A percentile compares a stretch with the other conserved stretches of the same genome.
These are phyloP conservation scores for Leccinellum luteum DNA, from an alignment of 768 basidiomycete genomes.

Conservation along the genomic window DNA sequence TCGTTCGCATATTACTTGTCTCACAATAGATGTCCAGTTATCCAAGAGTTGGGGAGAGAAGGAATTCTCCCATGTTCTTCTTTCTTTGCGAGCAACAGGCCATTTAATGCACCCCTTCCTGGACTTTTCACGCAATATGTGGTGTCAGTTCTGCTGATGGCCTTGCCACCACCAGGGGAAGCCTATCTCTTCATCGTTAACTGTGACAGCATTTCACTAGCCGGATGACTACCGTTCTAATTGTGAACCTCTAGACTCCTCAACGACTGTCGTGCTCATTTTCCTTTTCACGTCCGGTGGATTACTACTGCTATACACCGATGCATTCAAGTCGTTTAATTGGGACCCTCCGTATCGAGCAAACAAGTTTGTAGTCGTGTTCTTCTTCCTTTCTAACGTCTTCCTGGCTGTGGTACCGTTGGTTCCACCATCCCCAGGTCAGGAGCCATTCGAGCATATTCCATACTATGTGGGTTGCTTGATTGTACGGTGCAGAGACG, in stretches of 20 bases:
- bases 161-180: constrained; percentile 66
- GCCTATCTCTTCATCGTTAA: constrained; percentile 72
- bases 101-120: constrained; percentile 63
- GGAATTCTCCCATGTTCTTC: constrained; percentile 64
- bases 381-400: constrained; percentile 65
- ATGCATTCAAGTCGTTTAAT: constrained; percentile 37
- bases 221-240: not conserved
- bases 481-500: not conserved
- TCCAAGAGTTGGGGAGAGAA: constrained; percentile 73
- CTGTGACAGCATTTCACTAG: constrained; percentile 33
- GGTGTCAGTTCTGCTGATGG: constrained; percentile 52
- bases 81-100: constrained; percentile 69
- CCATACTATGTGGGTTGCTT: constrained; percentile 63
- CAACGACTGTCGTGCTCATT: constrained; percentile 56
- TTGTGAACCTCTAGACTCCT: constrained; percentile 41
- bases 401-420: constrained; percentile 63
- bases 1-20: not conserved
- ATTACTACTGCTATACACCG: constrained; percentile 57
- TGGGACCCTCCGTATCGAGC: constrained; percentile 71
- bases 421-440: constrained; percentile 55
- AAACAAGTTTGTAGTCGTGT: constrained; percentile 43
- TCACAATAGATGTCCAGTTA: constrained; percentile 38
- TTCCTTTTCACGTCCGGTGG: constrained; percentile 62
- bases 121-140: constrained; percentile 64
- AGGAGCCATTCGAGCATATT: constrained; percentile 51